Base-by-base conservation (phyloP, 1,139 yeast genomes). In the Blastobotrys aristatus region DNA sequence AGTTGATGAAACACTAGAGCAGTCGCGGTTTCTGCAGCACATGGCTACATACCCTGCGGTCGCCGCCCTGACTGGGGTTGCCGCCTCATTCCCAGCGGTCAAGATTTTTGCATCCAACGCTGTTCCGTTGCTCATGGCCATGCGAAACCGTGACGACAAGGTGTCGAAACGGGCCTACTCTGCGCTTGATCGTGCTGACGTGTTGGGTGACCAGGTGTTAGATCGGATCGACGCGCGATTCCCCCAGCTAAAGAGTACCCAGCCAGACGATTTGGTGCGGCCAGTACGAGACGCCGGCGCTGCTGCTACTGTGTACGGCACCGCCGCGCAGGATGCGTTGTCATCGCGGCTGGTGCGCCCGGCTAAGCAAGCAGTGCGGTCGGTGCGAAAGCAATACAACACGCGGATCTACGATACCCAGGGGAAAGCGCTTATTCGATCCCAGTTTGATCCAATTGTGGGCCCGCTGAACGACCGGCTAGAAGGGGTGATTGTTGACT, bases 391-490 rank as follows among this genome's bases (percentile, higher is more conserved):
- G 35, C 69, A 63, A 50, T 64, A 65, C 50, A n/a, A n/a, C n/a
- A 57, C 58, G 40, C 54, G 63, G 39, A 61, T 67, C 29, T 75
- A 76, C 59, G 80, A 80, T 59, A 71, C 77, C 10, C 69, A 79
- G 36, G 87, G 86, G 16, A 79, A 78, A 57, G 83, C 84, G 34
- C 63, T 80, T 41, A 58, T 84, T 38, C 71, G 84, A 54, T 71
- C 82, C 17, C 75, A 77, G 38, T 64, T 80, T 27, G 90, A 85
- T 59, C 86, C 88, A 3, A 38, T 82, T 16, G 68, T 84, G 40
- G 72, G 68, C 40, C 89, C 90, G 17, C 46, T 81, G 36, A 86
- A 85, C 65, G 67, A 71, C 41, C 67, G 71, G 38, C 62, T 84
- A 50, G 81, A 76, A 55, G 64, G 69, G 5, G 57, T 71, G 34